Evolutionary conservation across 176 grass and related monocot genomes (phyloP), one percentile per base, ranked within the genome.

Genomic region (Oryza officinalis): DNA sequence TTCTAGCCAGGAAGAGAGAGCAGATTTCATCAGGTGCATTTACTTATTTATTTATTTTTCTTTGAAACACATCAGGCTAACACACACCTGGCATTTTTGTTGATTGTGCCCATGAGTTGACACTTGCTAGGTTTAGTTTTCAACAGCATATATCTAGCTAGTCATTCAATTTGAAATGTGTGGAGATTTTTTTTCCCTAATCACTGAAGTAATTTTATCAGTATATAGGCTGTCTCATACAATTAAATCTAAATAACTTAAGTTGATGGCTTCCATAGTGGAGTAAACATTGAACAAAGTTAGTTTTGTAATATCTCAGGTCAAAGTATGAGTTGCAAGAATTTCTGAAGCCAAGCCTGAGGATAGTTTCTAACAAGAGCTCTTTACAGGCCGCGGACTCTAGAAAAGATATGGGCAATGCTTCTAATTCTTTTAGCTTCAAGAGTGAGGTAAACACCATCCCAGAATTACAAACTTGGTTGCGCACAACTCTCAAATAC

Each of bases 241-340:
- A 17, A 67, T 70, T 10, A 83, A 61, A 37, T 27, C 61, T 9
- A 83, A 46, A 40, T 27, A 69, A 27, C 27, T 27, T 69, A 46
- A 70, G 31, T 83, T 25, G 52, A 59, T 68, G 35, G 7, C 47
- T 67, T 65, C 18, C 10, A 43, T 63, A 84, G 50, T 1, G 28
- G 3, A 71, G 38, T 71, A 45, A 63, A 18, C 22, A 4, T 80
- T 81, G 40, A 70, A 84, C 27, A 44, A 20, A 70, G 32, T 0
- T 43, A 69, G 15, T 78, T 88, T 77, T 72, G 59, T 60, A 74
- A 72, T 25, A 10, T 87, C 30, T 79, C 63, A 97, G 94, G 81
- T 90, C 91, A 1, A 97, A 97, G 84, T 97, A 97, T 44, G 91
- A 86, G 63, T 64, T 83, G 9, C 91, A 97, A 81, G 91, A 93